Evolutionary conservation across 164 flowering plant genomes (phyloP), one percentile per base, ranked within the genome.

Genomic region (Annona squamosa): DNA sequence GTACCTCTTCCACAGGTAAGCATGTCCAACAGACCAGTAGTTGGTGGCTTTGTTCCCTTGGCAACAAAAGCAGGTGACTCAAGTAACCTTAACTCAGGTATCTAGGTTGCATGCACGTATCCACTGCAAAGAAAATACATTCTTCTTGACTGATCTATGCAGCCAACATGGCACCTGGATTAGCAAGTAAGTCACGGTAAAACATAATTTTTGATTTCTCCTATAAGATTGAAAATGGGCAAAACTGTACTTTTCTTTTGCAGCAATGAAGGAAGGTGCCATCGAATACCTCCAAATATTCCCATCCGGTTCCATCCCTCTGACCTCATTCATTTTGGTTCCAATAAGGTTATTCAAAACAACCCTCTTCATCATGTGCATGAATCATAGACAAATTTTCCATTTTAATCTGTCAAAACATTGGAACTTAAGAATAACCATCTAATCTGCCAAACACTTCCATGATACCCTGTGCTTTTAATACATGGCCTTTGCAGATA

Each of bases 161-260:
- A 94, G 97, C 74, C 85, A 90, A 67, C 81, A 89, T 72, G 98
- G 98, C 26, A 90, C 94, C 75, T 91, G 89, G 87, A 83, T 94
- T 73, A 78, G 88, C 0, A 84, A 91, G 98, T 91, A 88, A 87
- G 98, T 83, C 46, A 4, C 26, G 4, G 62, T 5, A 42, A 16
- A 52, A n/a, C 37, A 56, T 26, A 26, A 26, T 46, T 68, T 16
- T 74, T 37, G 67, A 26, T 68, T 44, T 12, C 57, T 42, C 43
- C 46, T 2, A 48, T 1, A 19, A 19, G 42, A 65, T 5, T 68
- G 19, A 3, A n/a, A 46, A 59, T 18, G 43, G 63, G 48, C 45
- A 67, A 42, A 5, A 59, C 48, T 63, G n/a, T 61, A 44, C 37
- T 43, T 18, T 5, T 68, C 13, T 71, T 52, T 42, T 87, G 82